Base-by-base conservation (phyloP, 192 early-diverging fungal genomes). In the Podila epicladia region DNA sequence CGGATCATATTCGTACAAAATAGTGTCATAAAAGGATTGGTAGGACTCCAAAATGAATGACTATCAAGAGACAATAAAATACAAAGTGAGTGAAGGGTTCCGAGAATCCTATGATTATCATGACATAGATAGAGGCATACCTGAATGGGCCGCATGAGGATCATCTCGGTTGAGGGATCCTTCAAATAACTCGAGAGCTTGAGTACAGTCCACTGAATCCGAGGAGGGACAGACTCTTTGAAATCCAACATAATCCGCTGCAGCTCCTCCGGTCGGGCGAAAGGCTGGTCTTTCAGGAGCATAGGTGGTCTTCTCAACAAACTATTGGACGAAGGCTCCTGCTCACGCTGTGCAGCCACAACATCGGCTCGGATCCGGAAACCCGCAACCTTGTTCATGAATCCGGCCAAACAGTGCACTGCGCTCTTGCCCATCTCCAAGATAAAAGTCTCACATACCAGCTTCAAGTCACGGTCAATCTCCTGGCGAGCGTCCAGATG, bases 371-470 rank as follows among this genome's bases (percentile, higher is more conserved):
- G 78, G 38, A 88, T 73, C 33, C 82, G 68, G 70, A 92, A 88
- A 7, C 88, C 88, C 22, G 85, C 77, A n/a, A 91, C 92, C 83
- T 93, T 89, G 66, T 88, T 75, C 83, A 95, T 85, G 64, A 94
- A 94, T 17, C 76, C 72, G 0, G 88, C 77, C 6, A 96, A 61
- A 5, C 91, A 91, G 57, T 94, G 90, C 6, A 91, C 88, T 29
- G 86, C 84, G 0, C 73, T 80, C 59, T 88, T 88, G n/a, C 90
- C 87, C 60, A 87, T 89, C 33, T 93, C 89, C 31, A 91, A 61
- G 66, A 95, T 94, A 70, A 94, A 93, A 11, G 90, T 89, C 74
- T 96, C 94, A 65, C 93, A 96, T 13, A 90, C 87, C 5, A 78
- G 80, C 71, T 93, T 94, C 35, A 95, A 72, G 50, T 92, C 89